Evolutionary conservation across 2,329 filamentous ascomycete species (phyloP).

Genomic region (Keithomyces neogunnii): DNA sequence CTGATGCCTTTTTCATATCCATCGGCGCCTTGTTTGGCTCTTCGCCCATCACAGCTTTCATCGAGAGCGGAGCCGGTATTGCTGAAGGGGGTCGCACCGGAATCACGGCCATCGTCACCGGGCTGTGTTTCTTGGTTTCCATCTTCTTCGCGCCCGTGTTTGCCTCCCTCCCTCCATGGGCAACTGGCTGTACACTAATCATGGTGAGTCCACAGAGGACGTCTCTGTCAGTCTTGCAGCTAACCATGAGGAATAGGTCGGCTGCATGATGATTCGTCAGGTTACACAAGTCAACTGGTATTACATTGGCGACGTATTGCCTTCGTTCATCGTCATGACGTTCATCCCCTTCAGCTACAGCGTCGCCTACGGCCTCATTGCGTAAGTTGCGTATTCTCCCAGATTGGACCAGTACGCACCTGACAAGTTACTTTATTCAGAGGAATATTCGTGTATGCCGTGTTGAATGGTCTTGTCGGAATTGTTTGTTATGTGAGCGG

Average conservation of each 20-base stretch:
- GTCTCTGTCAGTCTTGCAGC: background rate
- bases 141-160: constrained; percentile 72
- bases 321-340: constrained; percentile 66
- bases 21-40: constrained; percentile 61
- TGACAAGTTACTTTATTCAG: constrained; percentile 17
- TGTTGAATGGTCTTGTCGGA: constrained; percentile 40
- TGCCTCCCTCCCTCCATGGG: constrained; percentile 70
- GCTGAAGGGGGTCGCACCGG: constrained; percentile 68
- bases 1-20: constrained; percentile 63
- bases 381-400: constrained; percentile 32
- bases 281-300: constrained; percentile 69
- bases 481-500: constrained; percentile 34
- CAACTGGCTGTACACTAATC: constrained; percentile 65
- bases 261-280: constrained; percentile 70
- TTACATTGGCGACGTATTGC: constrained; percentile 67
- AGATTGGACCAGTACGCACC: background rate
- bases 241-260: constrained; percentile 39
- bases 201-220: constrained; percentile 35
- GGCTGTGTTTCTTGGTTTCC: constrained; percentile 61
- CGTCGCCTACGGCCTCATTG: constrained; percentile 69
- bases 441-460: constrained; percentile 44
- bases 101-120: constrained; percentile 60
- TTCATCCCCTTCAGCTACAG: constrained; percentile 75
- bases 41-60: constrained; percentile 66
- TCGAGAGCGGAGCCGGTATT: constrained; percentile 69